A percentile compares a stretch with the other conserved stretches of the same genome.
phyloP scores from a whole-genome alignment of 2,329 filamentous ascomycete species.

The Arthrobotrys iridis region DNA sequence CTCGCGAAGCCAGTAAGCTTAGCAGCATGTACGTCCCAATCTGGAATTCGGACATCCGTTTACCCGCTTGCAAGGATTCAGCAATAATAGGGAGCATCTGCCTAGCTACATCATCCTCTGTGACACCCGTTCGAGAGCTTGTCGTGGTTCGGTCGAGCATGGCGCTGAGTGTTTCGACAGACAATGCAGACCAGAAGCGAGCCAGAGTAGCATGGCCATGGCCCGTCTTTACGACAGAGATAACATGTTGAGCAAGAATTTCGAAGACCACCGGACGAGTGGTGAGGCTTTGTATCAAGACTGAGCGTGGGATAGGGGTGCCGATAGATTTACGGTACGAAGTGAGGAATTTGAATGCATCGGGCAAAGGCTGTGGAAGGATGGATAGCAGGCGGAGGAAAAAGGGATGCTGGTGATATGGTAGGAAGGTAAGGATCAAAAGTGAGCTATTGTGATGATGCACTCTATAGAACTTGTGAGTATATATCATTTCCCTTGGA shows the following conservation, averaged over 20 bases:
- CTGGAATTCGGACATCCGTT: slow-evolving; percentile 79
- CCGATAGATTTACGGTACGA: slow-evolving; percentile 81
- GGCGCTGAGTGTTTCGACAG: slow-evolving; percentile 83
- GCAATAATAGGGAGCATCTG: slow-evolving; percentile 76
- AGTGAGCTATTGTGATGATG: slow-evolving; percentile 88
- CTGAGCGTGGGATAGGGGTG: slow-evolving; percentile 78
- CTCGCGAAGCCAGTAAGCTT: slow-evolving; percentile 84
- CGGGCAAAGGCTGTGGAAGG: slow-evolving; percentile 76
- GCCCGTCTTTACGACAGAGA: slow-evolving; percentile 75
- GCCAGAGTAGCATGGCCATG: slow-evolving; percentile 81
- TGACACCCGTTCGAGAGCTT: slow-evolving; percentile 72
- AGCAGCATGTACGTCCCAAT: slow-evolving; percentile 92
- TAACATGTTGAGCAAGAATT: slow-evolving; percentile 78
- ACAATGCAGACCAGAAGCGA: slow-evolving; percentile 89
- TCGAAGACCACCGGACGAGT: slow-evolving; percentile 80
- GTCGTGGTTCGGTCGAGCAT: slow-evolving; percentile 80
- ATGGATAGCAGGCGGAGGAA: slow-evolving; percentile 90
- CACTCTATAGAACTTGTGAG: slow-evolving; percentile 67
- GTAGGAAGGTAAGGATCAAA: slow-evolving; percentile 85
- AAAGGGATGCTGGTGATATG: slow-evolving; percentile 82
- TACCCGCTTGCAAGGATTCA: slow-evolving; percentile 75
- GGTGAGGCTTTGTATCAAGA: slow-evolving; percentile 83
- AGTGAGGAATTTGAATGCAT: slow-evolving; percentile 81
- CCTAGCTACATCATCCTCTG: slow-evolving; percentile 77
- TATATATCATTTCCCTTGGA: not conserved